Base-by-base conservation (phyloP, 805 yeast genomes). In the Zygosaccharomyces siamensis region DNA sequence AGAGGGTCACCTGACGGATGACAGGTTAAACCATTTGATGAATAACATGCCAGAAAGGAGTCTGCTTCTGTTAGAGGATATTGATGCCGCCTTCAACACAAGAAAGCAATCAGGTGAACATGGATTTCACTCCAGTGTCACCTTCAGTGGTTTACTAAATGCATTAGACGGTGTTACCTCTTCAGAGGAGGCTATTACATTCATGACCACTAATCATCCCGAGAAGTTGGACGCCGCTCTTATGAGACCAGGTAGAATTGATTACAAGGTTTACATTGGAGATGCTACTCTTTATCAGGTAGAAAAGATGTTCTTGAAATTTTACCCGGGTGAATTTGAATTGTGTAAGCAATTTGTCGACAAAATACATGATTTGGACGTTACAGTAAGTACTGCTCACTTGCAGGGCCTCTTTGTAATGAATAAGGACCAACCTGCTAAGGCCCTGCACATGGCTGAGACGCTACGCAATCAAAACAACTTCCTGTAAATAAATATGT, bases 171-270 rank as follows among this genome's bases (percentile, higher is more conserved):
- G 99, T 41, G 98, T 93, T 14, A 93, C 98, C 3, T 87, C 96
- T 26, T 96, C 97, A 1, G 99, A 93, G 63, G 98, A 93, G 63
- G 85, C 96, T 40, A 76, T 93, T 30, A 92, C 97, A 0, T 93
- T 93, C 68, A 93, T 93, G 99, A 93, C 99, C 18, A 92, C 99
- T 18, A 93, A 93, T 67, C 99, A 93, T 62, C 97, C 97, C 0
- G 98, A 93, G 54, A 80, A 80, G 54, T 72, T 93, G 33, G 99
- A 93, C 61, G 89, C 97, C 1, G 99, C 99, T 0, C 76, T 93
- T 39, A 71, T 93, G 64, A 77, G 99, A 55, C 99, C 99, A 0
- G 99, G 99, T 2, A 77, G 99, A 68, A 84, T 93, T 28, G 99
- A 93, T 64, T 82, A 76, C 66, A 88, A 89, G 68, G 84, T 82